Percentiles rank a stretch among this genome's conserved stretches.
Evolutionary conservation across 1,284 basidiomycete genomes (phyloP).

Genomic region (Mycena citricolor): DNA sequence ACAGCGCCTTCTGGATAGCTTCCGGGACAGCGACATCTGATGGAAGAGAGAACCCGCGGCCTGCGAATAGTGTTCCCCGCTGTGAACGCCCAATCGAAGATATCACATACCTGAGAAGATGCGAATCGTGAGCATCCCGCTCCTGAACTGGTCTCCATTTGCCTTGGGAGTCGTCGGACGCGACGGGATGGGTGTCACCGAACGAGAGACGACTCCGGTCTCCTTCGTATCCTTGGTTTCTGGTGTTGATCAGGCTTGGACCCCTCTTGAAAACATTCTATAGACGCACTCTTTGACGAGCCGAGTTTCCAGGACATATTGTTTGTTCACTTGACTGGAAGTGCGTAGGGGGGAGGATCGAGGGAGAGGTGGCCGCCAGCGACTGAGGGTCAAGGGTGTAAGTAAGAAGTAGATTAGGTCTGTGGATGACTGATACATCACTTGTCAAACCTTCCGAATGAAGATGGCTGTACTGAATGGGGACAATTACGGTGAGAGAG

Average conservation of each 20-base stretch:
- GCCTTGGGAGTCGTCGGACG: conserved; percentile 71
- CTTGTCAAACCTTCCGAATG: too few species aligned
- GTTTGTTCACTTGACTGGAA: conserved; percentile 22
- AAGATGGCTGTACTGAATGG: too few species aligned
- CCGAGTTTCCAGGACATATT: conserved; percentile 46
- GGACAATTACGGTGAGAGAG: too few species aligned
- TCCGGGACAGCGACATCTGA: conserved; percentile 77
- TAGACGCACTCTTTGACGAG: conserved; percentile 35
- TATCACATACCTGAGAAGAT: conserved; percentile 72
- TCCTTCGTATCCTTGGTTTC: conserved; percentile 69
- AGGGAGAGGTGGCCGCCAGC: conserved; percentile 22
- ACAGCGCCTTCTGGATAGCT: conserved; percentile 83
- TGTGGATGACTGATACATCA: too few species aligned
- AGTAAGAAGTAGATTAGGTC: too few species aligned
- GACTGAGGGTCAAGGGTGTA: conserved; percentile 8
- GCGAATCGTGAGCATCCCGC: conserved; percentile 82
- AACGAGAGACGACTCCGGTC: conserved; percentile 65
- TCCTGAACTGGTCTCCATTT: conserved; percentile 59
- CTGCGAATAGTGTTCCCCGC: conserved; percentile 34
- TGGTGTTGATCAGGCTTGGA: conserved; percentile 28
- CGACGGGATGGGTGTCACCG: conserved; percentile 72
- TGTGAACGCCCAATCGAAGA: conserved; percentile 1
- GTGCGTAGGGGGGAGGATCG: conserved; percentile 27
- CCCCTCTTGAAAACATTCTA: conserved; percentile 28
- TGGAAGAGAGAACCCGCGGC: conserved; percentile 74